Evolutionary conservation across 192 early-diverging fungal genomes (phyloP), one percentile per base, ranked within the genome.

Genomic region (Dimargaris cristalligena): DNA sequence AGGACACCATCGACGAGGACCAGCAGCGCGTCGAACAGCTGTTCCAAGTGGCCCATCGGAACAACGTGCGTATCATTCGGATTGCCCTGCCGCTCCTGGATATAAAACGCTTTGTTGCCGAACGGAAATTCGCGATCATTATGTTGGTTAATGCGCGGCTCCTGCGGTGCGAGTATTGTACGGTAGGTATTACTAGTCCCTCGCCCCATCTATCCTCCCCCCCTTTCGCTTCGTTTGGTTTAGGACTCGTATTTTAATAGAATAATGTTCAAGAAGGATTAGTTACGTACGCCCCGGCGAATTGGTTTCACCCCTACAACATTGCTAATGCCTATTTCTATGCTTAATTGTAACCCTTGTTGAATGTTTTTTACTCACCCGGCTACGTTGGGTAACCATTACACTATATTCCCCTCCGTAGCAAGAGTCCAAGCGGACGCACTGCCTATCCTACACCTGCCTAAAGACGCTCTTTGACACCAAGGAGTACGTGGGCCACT

Each of bases 81-180:
- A 69, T 89, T 62, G 71, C 74, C 20, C 75, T 94, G 23, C 79
- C 83, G 23, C 67, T 90, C 56, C 80, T 89, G 46, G 89, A 94
- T 59, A 81, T 92, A 62, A 80, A 87, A 48, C 78, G 89, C 28
- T 94, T 94, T 61, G 63, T 94, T 44, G 74, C 82, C 44, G 80
- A 80, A 50, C 76, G 77, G 55, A 69, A 76, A 34, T 94, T 85
- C 63, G 89, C 81, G 0, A 77, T 85, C 34, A 74, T 94, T 22
- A 66, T 90, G 22, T 73, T 94, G 2, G 85, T 94, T 29, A 89
- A 94, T 74, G 72, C 81, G 30, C 70, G 73, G 2, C 47, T 70
- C 30, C 66, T 85, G 20, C 63, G 58, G 28, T 94, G 91, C 64
- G 75, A 72, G 1, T 60, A 72, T 31, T 91, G 89, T 65, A 71